Base-by-base conservation (phyloP, 2,329 filamentous ascomycete species). In the Trichophyton mentagrophytes region DNA sequence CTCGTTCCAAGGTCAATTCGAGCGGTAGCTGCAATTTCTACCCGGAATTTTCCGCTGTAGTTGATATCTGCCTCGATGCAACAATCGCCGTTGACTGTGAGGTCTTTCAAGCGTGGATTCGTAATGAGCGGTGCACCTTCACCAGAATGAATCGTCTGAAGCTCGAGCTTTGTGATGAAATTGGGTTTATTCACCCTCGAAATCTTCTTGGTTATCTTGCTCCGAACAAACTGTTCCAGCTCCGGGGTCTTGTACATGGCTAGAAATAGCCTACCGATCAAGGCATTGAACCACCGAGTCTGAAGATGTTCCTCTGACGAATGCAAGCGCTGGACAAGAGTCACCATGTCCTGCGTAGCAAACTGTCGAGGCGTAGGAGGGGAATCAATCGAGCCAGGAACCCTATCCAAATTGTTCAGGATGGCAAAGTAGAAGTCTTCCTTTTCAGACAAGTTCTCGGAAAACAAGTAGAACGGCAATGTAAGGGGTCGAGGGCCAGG, bases 361-460 rank as follows among this genome's bases (percentile, higher is more conserved):
- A 95, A 95, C 13, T 85, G 80, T 64, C 89, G 82, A 8, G 88
- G 87, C 59, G 80, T 80, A 0, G 90, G 90, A 0, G 85, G 81
- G 20, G 78, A 77, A 60, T 80, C 77, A 22, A 78, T 77, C 1
- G 78, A 76, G 44, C 80, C 79, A 61, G 83, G 79, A 15, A 82
- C 81, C 67, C 86, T 85, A 66, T 90, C 86, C 70, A 95, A 88
- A 65, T 91, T 95, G 67, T 86, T 85, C 44, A 99, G 78, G 66
- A 99, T 79, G 11, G 92, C 88, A 73, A 96, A 92, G 72, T 99
- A 99, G 74, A 99, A 97, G 71, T 99, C 93, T 73, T 99, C 93
- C 73, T 99, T 99, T 55, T 93, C 90, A 0, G 91, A 96, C 71
- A 89, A 89, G 69, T 95, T 96, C 66, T 97, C 90, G 0, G 89